Evolutionary conservation across 495 filamentous ascomycete species (phyloP), one percentile per base, ranked within the genome.

Genomic region (Penicillium salamii): DNA sequence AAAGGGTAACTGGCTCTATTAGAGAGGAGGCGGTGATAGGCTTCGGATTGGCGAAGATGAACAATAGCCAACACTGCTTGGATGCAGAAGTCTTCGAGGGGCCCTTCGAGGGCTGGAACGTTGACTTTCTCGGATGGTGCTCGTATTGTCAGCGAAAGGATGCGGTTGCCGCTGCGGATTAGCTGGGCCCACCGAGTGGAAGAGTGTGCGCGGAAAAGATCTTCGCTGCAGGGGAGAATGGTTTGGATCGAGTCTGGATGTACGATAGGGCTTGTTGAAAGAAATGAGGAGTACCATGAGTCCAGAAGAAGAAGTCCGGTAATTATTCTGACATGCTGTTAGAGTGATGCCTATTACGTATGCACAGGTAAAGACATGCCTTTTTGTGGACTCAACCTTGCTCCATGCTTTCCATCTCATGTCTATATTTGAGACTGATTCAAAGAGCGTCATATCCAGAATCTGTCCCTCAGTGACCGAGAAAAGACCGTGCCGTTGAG

Each of bases 391-490:
- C 58, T 80, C 77, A 5, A 80, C 68, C 39, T 69, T 74, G 50
- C 69, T 70, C 77, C 77, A 80, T 3, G 75, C 72, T 49, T 78
- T 78, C 77, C 77, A 80, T 58, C 75, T 59, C 37, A 66, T 61
- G 26, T 78, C 77, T 15, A 74, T 64, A 57, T 78, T 75, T 7
- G 69, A 59, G 3, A 78, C 63, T 13, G 65, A 60, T 23, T 76
- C 70, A 33, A 77, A 77, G 5, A 78, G 53, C 35, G 62, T 66
- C 55, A 67, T 72, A 37, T 75, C 73, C 7, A 77, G 68, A 1
- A 70, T 60, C 49, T 77, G 71, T 15, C 70, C 69, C 46, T 78
- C 74, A 7, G 57, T 72, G 7, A 72, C 65, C 17, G 72, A 66
- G 48, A 80, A 78, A 2, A 80, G 61, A 0, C 76, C 76, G 52